phyloP scores from a whole-genome alignment of 2,329 filamentous ascomycete genomes.

The Fusarium xyrophilum region DNA sequence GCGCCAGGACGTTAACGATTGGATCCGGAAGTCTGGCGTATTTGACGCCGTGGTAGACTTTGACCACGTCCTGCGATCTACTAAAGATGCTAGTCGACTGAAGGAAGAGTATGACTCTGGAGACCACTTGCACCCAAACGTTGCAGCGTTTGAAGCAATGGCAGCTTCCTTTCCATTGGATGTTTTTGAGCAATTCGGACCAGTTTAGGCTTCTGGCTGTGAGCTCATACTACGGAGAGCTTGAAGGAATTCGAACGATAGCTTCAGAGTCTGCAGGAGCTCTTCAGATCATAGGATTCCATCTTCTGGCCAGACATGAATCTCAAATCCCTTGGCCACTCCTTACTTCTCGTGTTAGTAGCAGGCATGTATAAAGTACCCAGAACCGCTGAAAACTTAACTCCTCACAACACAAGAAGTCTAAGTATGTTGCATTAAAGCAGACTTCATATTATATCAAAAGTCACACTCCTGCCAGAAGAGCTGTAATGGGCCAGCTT shows the following conservation, averaged over 20 bases:
- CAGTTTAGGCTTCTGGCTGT: neutral
- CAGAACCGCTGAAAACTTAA: too few relatives aligned
- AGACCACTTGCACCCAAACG: neutral
- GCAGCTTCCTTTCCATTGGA: neutral
- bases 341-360: neutral
- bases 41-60: neutral
- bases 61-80: neutral
- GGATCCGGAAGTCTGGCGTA: neutral
- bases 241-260: neutral
- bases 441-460: too few relatives aligned
- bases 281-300: fast-evolving
- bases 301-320: neutral
- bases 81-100: neutral
- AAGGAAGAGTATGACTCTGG: neutral
- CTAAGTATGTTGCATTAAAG: too few relatives aligned
- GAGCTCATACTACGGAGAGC: neutral
- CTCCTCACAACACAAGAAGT: too few relatives aligned
- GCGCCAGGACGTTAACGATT: neutral
- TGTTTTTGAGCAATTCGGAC: neutral
- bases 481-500: too few relatives aligned
- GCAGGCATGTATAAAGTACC: neutral
- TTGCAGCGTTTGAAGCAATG: neutral
- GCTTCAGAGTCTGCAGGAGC: neutral
- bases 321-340: too few relatives aligned
- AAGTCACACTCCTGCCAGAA: too few relatives aligned